phyloP scores from a whole-genome alignment of 1,139 yeast genomes.

The Groenewaldozyma auringiensis region DNA sequence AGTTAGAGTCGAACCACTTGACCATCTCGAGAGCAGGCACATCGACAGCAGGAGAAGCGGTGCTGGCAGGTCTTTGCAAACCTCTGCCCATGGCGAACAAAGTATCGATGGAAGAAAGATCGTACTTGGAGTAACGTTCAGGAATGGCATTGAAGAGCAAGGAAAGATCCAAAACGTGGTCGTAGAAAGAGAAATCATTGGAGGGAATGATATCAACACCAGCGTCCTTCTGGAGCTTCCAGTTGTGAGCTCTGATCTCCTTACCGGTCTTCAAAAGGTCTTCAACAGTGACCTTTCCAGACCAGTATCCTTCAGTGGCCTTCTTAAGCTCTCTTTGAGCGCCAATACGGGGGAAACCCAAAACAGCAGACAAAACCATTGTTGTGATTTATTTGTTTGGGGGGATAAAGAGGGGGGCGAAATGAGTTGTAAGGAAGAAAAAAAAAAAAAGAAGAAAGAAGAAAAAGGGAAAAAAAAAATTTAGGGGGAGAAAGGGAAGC shows the following conservation, averaged over 20 bases:
- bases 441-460: constrained; percentile 5
- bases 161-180: constrained; percentile 91
- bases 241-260: constrained; percentile 90
- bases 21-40: constrained; percentile 99
- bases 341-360: constrained; percentile 98
- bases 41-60: constrained; percentile 80
- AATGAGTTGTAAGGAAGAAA: neutral
- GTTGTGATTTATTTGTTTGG: constrained; percentile 14
- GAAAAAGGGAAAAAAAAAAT: constrained; percentile 4
- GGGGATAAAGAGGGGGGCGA: neutral
- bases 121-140: constrained; percentile 89
- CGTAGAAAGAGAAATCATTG: constrained; percentile 97
- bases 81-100: constrained; percentile 99
- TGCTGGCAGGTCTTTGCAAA: constrained; percentile 94
- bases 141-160: constrained; percentile 92
- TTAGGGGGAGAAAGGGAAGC: too few species aligned
- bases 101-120: constrained; percentile 83
- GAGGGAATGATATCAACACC: constrained; percentile 97
- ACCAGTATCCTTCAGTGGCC: constrained; percentile 98
- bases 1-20: constrained; percentile 99
- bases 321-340: constrained; percentile 98
- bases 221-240: constrained; percentile 95
- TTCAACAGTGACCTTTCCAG: constrained; percentile 81
- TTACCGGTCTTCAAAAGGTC: constrained; percentile 89
- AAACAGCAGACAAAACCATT: constrained; percentile 94